A percentile compares a stretch with the other conserved stretches of the same genome.
Conservation (phyloP, 805 yeast species). For the Candida awuae region DNA sequence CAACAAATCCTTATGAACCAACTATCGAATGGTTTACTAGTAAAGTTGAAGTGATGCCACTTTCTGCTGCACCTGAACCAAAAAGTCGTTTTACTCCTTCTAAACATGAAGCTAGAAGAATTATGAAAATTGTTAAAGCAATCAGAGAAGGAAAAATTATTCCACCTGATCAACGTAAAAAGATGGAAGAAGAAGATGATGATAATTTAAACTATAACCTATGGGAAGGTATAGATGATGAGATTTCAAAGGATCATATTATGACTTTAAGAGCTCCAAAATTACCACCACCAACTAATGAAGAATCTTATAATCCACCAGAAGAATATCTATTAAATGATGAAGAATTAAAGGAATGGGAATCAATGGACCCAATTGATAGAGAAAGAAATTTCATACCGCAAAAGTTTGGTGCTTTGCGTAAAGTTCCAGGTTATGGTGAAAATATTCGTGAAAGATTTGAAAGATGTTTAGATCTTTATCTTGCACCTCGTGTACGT, state of each 20-base stretch:
- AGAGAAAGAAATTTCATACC: constrained; percentile 77
- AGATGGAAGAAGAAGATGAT: constrained; percentile 42
- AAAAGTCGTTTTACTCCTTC: constrained; percentile 95
- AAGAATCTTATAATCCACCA: constrained; percentile 96
- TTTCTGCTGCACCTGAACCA: constrained; percentile 92
- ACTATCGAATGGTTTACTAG: constrained; percentile 93
- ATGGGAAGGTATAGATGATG: constrained; percentile 64
- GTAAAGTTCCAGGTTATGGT: constrained; percentile 90
- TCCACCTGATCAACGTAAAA: constrained; percentile 55
- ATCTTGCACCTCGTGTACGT: constrained; percentile 93
- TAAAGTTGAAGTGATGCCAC: constrained; percentile 79
- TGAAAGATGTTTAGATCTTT: constrained; percentile 88
- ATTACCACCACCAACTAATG: constrained; percentile 91
- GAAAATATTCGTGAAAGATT: constrained; percentile 83
- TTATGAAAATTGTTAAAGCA: constrained; percentile 94
- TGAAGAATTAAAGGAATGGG: constrained; percentile 71
- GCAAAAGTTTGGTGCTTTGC: constrained; percentile 68
- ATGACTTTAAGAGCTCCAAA: constrained; percentile 96
- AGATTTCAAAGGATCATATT: constrained; percentile 59
- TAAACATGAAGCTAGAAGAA: constrained; percentile 90
- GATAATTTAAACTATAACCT: constrained; percentile 53
- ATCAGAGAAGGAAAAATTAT: constrained; percentile 93
- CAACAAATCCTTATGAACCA: constrained; percentile 84
- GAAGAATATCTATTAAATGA: constrained; percentile 80
- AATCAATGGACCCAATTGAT: constrained; percentile 61